These are phyloP conservation scores for Hortaea werneckii DNA, from an alignment of 2,329 filamentous ascomycete species.

Conservation along the genomic window DNA sequence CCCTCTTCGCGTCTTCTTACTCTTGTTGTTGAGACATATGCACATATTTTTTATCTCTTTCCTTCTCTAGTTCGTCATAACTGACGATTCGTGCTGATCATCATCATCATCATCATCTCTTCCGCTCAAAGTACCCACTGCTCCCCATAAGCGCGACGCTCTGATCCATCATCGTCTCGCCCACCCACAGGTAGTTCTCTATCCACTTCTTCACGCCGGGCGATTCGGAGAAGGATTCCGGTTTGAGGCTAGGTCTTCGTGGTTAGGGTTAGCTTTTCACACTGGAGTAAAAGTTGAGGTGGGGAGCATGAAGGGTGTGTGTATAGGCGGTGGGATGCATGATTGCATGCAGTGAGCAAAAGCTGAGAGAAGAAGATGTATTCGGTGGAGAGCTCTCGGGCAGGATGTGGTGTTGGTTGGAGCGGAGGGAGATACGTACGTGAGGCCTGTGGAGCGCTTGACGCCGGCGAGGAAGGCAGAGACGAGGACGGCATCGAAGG, in stretches of 20 bases:
- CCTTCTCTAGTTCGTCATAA: neutral
- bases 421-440: slow-evolving; percentile 54
- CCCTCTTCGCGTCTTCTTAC: too few relatives aligned
- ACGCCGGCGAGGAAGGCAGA: slow-evolving; percentile 95
- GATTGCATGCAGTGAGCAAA: neutral
- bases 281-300: neutral
- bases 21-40: neutral
- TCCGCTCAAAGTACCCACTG: slow-evolving; percentile 85
- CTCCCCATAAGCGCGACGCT: slow-evolving; percentile 84
- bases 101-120: slow-evolving; percentile 46
- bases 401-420: slow-evolving; percentile 21
- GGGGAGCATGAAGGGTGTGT: too few relatives aligned
- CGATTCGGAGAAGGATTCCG: slow-evolving; percentile 73
- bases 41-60: neutral
- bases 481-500: slow-evolving; percentile 91
- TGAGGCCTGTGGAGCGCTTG: slow-evolving; percentile 93
- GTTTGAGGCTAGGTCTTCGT: slow-evolving; percentile 67
- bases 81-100: too few relatives aligned
- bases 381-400: slow-evolving; percentile 1
- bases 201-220: slow-evolving; percentile 81
- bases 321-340: too few relatives aligned
- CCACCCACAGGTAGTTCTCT: slow-evolving; percentile 84
- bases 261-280: slow-evolving; percentile 30
- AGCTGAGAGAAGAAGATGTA: neutral
- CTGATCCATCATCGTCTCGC: slow-evolving; percentile 97